Evolutionary conservation across 2,329 filamentous ascomycete species (phyloP).

Genomic region (Nemania abortiva): DNA sequence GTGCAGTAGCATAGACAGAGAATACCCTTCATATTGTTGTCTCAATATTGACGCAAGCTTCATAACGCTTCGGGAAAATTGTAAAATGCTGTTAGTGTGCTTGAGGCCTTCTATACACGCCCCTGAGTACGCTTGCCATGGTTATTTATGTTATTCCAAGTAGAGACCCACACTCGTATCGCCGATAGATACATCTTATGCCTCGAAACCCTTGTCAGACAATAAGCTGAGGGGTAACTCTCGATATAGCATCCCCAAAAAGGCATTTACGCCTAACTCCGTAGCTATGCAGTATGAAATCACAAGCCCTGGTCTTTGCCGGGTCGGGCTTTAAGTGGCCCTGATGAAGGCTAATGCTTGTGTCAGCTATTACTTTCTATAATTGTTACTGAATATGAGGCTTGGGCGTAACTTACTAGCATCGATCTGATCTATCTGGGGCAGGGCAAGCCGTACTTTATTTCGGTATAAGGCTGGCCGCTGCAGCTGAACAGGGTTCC

Average conservation of each 20-base stretch:
- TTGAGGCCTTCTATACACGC: slow-evolving; percentile 36
- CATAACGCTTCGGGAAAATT: slow-evolving; percentile 33
- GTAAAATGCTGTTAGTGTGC: slow-evolving; percentile 24
- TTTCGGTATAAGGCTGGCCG: slow-evolving; percentile 91
- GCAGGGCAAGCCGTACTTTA: slow-evolving; percentile 88
- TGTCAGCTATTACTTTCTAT: slow-evolving; percentile 9
- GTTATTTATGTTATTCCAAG: not conserved
- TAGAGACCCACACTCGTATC: not conserved
- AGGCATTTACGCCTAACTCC: slow-evolving; percentile 46
- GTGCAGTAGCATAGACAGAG: slow-evolving; percentile 44
- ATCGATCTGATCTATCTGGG: slow-evolving; percentile 93
- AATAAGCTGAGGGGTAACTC: not conserved
- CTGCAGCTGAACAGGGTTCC: slow-evolving; percentile 85
- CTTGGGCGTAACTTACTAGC: slow-evolving; percentile 77
- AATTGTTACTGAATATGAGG: not conserved
- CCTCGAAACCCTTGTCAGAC: not conserved
- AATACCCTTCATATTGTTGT: slow-evolving; percentile 43
- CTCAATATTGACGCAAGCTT: slow-evolving; percentile 37
- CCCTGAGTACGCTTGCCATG: slow-evolving; percentile 18
- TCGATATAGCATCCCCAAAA: slow-evolving; percentile 9
- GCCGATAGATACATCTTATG: not conserved
- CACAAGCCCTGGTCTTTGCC: slow-evolving; percentile 15
- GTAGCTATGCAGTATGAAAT: slow-evolving; percentile 48
- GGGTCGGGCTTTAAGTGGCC: slow-evolving; percentile 34
- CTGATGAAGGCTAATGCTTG: slow-evolving; percentile 44